A percentile compares a stretch with the other conserved stretches of the same genome.
These are phyloP conservation scores for Xylaria sp. DNA, from an alignment of 495 filamentous ascomycete genomes.

Conservation along the genomic window DNA sequence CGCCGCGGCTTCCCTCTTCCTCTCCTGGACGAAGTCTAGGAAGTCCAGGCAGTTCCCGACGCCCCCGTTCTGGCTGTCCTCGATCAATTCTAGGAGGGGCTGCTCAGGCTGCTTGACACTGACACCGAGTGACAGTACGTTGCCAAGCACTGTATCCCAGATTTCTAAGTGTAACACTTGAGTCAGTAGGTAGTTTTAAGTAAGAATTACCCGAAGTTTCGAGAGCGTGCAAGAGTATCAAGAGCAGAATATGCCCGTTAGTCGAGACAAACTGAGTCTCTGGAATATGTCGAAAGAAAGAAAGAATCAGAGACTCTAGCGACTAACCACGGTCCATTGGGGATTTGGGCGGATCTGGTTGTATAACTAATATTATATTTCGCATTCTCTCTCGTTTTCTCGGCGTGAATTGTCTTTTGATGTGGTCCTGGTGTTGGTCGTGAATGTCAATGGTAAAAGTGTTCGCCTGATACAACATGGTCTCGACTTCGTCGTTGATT, in stretches of 20 bases:
- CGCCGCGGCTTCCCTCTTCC: slow-evolving; percentile 10
- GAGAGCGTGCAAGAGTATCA: no score
- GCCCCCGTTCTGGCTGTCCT: slow-evolving; percentile 1
- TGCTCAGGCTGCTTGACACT: slow-evolving; percentile 17
- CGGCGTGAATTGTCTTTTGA: slow-evolving; percentile 3
- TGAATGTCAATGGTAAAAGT: slow-evolving; percentile 16
- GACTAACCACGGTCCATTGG: slow-evolving; percentile 21
- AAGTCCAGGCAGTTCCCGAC: slow-evolving; percentile 1
- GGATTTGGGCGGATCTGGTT: not conserved
- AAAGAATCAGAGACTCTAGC: no score
- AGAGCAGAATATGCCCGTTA: no score
- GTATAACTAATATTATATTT: slow-evolving; percentile 16
- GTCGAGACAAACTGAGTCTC: no score
- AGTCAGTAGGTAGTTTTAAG: no score
- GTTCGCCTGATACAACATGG: slow-evolving; percentile 19
- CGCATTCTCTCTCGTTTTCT: slow-evolving; percentile 19
- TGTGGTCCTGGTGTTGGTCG: not conserved
- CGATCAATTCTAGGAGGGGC: slow-evolving; percentile 7
- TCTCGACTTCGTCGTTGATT: slow-evolving; percentile 21
- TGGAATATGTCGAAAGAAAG: no score
- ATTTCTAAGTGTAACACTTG: no score
- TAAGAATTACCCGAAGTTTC: no score
- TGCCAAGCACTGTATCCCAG: slow-evolving; percentile 22
- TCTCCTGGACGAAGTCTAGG: slow-evolving; percentile 1
- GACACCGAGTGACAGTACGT: slow-evolving; percentile 16